Conservation (phyloP, 768 basidiomycete genomes). For the Naematelia aurantialba region DNA sequence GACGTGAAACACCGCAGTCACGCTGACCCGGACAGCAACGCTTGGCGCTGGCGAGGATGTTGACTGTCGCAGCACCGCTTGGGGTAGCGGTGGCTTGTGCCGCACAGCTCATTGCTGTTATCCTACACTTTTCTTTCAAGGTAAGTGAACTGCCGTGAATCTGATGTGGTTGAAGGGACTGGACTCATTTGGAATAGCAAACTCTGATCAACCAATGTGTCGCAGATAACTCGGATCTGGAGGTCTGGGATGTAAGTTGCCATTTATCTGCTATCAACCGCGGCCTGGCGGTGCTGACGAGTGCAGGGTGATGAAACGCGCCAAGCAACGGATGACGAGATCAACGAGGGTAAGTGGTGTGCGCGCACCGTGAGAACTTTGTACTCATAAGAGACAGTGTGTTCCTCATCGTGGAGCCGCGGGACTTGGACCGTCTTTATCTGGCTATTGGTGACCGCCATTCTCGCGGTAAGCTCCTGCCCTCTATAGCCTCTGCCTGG, state of each 20-base stretch:
- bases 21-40: conserved; percentile 29
- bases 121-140: conserved; percentile 37
- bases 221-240: too few species aligned
- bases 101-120: conserved; percentile 27
- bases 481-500: too few species aligned
- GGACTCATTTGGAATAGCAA: too few species aligned
- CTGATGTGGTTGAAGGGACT: not conserved
- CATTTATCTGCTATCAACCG: too few species aligned
- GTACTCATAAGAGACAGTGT: conserved; percentile 3
- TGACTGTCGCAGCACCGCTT: conserved; percentile 35
- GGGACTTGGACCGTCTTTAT: conserved; percentile 69
- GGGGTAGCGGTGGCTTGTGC: conserved; percentile 35
- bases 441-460: conserved; percentile 58
- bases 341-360: too few species aligned
- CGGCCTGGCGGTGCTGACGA: too few species aligned
- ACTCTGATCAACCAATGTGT: conserved; percentile 41
- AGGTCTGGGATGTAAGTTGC: too few species aligned
- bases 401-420: conserved; percentile 56
- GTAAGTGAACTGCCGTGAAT: conserved; percentile 11
- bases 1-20: too few species aligned
- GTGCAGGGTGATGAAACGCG: too few species aligned
- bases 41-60: conserved; percentile 20
- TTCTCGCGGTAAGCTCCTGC: conserved; percentile 54
- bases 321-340: too few species aligned
- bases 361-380: conserved; percentile 16